Conservation (phyloP, 2,329 filamentous ascomycete species). For the Penicillium concentricum region DNA sequence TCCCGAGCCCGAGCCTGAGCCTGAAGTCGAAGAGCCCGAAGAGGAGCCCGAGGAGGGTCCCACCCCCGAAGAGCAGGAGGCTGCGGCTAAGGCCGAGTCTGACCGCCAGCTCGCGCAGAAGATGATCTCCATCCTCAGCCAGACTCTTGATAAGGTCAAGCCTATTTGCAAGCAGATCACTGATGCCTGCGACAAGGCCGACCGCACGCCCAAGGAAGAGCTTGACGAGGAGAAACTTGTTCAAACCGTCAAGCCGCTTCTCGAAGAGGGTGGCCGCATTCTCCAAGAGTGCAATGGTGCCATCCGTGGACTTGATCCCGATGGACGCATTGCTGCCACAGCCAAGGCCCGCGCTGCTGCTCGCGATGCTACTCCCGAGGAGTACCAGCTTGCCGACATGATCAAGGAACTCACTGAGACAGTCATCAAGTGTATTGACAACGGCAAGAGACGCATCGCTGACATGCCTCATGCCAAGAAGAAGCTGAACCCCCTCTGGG, state of each 20-base stretch:
- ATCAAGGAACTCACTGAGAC: constrained; percentile 81
- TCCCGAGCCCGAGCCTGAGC: constrained; percentile 43
- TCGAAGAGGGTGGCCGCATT: constrained; percentile 80
- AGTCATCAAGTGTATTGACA: constrained; percentile 80
- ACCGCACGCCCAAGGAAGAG: constrained; percentile 79
- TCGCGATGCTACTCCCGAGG: constrained; percentile 75
- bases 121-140: constrained; percentile 70
- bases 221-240: constrained; percentile 88
- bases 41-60: constrained; percentile 42
- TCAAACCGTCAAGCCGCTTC: constrained; percentile 78
- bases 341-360: constrained; percentile 78
- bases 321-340: constrained; percentile 78
- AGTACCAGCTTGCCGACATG: constrained; percentile 78
- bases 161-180: constrained; percentile 75
- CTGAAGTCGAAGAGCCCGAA: constrained; percentile 48
- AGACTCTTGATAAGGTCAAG: constrained; percentile 78
- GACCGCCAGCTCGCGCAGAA: constrained; percentile 76
- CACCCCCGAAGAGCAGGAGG: constrained; percentile 49
- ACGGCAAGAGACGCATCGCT: constrained; percentile 81
- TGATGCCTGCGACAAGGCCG: constrained; percentile 69
- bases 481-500: constrained; percentile 88
- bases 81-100: constrained; percentile 61
- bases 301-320: constrained; percentile 84
- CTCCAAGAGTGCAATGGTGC: constrained; percentile 82
- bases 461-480: constrained; percentile 95